A percentile compares a stretch with the other conserved stretches of the same genome.
phyloP scores from a whole-genome alignment of 2,329 filamentous ascomycete genomes.

The Zalaria sp. region DNA sequence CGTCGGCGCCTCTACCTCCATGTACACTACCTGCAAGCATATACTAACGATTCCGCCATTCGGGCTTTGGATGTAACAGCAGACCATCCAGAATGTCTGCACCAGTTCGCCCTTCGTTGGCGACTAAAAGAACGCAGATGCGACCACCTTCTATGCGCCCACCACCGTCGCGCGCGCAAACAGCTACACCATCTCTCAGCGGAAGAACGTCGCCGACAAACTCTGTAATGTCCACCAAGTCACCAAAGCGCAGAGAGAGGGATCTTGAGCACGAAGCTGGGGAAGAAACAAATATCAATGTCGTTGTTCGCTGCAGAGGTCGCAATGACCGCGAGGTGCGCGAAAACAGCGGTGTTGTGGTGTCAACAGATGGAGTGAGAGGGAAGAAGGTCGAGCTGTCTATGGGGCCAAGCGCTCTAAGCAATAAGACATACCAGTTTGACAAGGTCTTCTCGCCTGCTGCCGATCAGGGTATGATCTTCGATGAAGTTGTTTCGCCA shows the following conservation, averaged over 20 bases:
- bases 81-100: slow-evolving; percentile 33
- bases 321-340: slow-evolving; percentile 83
- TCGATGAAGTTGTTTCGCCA: slow-evolving; percentile 87
- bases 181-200: slow-evolving; percentile 29
- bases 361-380: slow-evolving; percentile 76
- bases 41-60: too few relatives aligned
- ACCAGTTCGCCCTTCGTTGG: slow-evolving; percentile 36
- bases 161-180: slow-evolving; percentile 35
- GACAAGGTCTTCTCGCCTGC: slow-evolving; percentile 95
- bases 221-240: slow-evolving; percentile 30
- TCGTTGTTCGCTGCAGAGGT: slow-evolving; percentile 87
- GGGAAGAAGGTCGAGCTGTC: slow-evolving; percentile 72
- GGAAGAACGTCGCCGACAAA: slow-evolving; percentile 49
- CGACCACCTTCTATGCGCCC: slow-evolving; percentile 40
- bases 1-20: too few relatives aligned
- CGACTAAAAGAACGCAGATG: slow-evolving; percentile 34
- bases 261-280: slow-evolving; percentile 58
- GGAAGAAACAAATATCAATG: slow-evolving; percentile 92
- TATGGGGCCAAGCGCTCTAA: slow-evolving; percentile 84
- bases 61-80: too few relatives aligned
- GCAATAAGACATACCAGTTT: slow-evolving; percentile 93
- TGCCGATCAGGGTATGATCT: slow-evolving; percentile 85
- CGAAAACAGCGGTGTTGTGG: slow-evolving; percentile 89
- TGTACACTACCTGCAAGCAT: too few relatives aligned
- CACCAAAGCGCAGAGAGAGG: slow-evolving; percentile 68